Evolutionary conservation across 306 rosid genomes (phyloP).

Genomic region (Senna tora): DNA sequence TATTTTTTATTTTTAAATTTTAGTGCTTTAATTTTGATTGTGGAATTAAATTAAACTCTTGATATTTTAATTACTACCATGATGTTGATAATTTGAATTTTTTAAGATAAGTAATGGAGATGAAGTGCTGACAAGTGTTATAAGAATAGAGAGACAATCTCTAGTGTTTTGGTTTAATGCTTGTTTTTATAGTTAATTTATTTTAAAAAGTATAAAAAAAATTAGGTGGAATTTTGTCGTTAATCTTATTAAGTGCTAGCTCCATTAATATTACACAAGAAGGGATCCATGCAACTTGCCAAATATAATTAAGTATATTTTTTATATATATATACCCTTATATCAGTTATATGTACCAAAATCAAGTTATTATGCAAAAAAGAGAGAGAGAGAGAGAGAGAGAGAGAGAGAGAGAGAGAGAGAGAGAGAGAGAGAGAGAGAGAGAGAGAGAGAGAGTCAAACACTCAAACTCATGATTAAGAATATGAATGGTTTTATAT

Average conservation of each 20-base stretch:
- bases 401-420: too few species aligned
- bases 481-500: too few species aligned
- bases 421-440: too few species aligned
- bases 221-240: conserved; percentile 27
- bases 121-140: conserved; percentile 46
- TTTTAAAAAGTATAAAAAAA: not conserved
- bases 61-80: conserved; percentile 36
- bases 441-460: too few species aligned
- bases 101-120: conserved; percentile 47
- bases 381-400: too few species aligned
- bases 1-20: conserved; percentile 34
- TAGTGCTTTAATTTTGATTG: conserved; percentile 41
- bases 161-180: conserved; percentile 35
- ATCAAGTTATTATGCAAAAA: too few species aligned
- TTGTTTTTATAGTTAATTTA: too few species aligned
- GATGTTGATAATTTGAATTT: conserved; percentile 26
- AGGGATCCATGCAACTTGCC: conserved; percentile 41
- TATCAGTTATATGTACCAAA: too few species aligned
- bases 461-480: too few species aligned
- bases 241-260: conserved; percentile 40
- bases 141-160: conserved; percentile 38
- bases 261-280: too few species aligned
- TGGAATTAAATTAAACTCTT: not conserved
- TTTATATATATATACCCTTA: too few species aligned
- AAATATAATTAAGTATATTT: conserved; percentile 27